phyloP scores from a whole-genome alignment of 2,329 filamentous ascomycete genomes.

The Dactylonectria estremocensis region DNA sequence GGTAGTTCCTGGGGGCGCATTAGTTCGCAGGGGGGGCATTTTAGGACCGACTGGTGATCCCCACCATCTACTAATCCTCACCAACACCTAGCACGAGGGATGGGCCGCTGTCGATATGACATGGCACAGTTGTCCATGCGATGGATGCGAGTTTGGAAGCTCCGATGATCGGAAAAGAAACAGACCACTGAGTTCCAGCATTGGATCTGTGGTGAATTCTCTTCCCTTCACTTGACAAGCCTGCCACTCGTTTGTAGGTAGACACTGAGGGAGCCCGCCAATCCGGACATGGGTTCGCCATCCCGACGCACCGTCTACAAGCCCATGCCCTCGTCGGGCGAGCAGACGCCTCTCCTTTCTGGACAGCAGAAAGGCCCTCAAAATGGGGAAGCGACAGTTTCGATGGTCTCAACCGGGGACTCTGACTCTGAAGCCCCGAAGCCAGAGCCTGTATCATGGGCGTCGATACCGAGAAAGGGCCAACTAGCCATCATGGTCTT shows the following conservation, averaged over 20 bases:
- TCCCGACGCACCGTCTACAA: not conserved
- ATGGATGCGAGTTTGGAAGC: not conserved
- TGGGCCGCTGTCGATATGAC: not conserved
- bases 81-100: not conserved
- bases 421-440: not conserved
- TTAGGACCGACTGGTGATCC: not conserved
- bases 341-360: not conserved
- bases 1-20: not conserved
- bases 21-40: not conserved
- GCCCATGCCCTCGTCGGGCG: not conserved
- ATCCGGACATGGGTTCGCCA: not conserved
- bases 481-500: constrained; percentile 48
- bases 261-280: not conserved
- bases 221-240: not conserved
- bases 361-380: not conserved
- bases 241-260: not conserved
- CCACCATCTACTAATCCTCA: not conserved
- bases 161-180: not conserved
- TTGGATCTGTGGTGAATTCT: not conserved
- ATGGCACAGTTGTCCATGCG: not conserved
- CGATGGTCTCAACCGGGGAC: not conserved
- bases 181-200: not conserved
- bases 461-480: constrained; percentile 43
- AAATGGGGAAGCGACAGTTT: not conserved
- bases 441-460: constrained; percentile 11